phyloP scores from a whole-genome alignment of 2,329 filamentous ascomycete species.

The Eutypella sp. region DNA sequence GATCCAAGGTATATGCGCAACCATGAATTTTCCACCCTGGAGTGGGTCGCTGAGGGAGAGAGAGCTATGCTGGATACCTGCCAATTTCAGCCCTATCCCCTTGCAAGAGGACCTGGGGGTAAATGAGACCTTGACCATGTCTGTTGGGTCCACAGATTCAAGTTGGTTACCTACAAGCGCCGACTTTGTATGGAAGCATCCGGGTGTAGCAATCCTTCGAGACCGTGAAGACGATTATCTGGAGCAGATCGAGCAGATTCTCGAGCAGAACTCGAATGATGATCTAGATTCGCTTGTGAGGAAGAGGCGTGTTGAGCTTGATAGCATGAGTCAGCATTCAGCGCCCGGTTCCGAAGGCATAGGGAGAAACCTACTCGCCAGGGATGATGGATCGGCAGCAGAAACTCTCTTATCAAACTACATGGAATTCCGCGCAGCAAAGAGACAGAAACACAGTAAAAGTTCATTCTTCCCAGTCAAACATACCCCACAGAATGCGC shows the following conservation, averaged over 20 bases:
- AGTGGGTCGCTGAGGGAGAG: constrained; percentile 11
- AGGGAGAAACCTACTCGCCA: constrained; percentile 11
- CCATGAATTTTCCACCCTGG: constrained; percentile 11
- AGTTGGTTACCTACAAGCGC: constrained; percentile 16
- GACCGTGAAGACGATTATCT: constrained; percentile 17
- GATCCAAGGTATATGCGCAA: constrained; percentile 5
- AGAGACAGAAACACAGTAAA: constrained; percentile 19
- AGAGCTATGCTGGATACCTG: constrained; percentile 22
- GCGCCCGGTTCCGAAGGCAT: too few species aligned
- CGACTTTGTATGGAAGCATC: constrained; percentile 24
- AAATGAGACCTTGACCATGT: not conserved
- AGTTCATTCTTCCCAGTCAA: constrained; percentile 21
- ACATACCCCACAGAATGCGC: not conserved
- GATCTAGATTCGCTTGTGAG: constrained; percentile 16
- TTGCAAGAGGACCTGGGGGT: constrained; percentile 18
- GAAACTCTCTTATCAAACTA: constrained; percentile 23
- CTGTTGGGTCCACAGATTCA: constrained; percentile 5
- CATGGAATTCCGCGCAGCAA: constrained; percentile 21
- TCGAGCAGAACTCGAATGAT: not conserved
- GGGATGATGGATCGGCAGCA: constrained; percentile 15
- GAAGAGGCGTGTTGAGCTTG: constrained; percentile 19
- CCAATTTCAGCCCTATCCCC: constrained; percentile 8
- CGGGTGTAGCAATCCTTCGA: constrained; percentile 23
- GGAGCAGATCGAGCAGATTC: constrained; percentile 5
- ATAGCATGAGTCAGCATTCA: not conserved